A percentile compares a stretch with the other conserved stretches of the same genome.
These are phyloP conservation scores for Alloteropsis semialata DNA, from an alignment of 176 grass and related monocot genomes.

Conservation along the genomic window DNA sequence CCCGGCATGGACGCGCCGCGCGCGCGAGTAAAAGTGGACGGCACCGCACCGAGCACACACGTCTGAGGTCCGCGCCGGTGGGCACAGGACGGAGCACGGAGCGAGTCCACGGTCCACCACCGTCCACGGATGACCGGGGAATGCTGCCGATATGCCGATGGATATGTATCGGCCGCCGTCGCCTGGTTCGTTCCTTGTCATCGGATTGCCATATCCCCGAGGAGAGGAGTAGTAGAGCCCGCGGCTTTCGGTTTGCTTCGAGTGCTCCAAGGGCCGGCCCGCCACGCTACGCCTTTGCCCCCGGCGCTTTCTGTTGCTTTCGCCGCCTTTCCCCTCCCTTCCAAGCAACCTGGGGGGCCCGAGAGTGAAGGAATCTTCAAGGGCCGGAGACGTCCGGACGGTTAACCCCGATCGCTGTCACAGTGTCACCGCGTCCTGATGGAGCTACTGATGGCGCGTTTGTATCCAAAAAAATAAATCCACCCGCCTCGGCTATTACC, in stretches of 20 bases:
- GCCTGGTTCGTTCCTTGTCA: background rate
- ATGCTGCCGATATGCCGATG: background rate
- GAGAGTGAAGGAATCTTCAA: background rate
- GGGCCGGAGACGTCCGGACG: background rate
- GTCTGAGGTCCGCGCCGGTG: background rate
- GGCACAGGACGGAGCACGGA: background rate
- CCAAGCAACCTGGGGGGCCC: slow-evolving; percentile 12
- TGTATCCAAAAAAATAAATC: no score
- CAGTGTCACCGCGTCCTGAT: background rate
- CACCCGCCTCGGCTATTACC: background rate
- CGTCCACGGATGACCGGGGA: background rate
- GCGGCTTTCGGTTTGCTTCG: background rate
- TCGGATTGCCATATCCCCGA: background rate
- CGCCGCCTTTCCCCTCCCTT: slow-evolving; percentile 16
- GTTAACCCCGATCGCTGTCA: background rate
- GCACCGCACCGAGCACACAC: background rate
- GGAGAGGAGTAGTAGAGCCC: no score
- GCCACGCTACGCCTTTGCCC: background rate
- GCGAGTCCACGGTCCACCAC: background rate
- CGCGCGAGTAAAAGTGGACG: slow-evolving; percentile 1
- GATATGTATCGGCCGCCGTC: background rate
- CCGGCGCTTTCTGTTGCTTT: background rate
- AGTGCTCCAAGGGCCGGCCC: background rate
- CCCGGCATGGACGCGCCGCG: background rate
- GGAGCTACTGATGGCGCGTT: background rate